Conservation (phyloP, 2,329 filamentous ascomycete species). For the Fusarium fracticaudum region DNA sequence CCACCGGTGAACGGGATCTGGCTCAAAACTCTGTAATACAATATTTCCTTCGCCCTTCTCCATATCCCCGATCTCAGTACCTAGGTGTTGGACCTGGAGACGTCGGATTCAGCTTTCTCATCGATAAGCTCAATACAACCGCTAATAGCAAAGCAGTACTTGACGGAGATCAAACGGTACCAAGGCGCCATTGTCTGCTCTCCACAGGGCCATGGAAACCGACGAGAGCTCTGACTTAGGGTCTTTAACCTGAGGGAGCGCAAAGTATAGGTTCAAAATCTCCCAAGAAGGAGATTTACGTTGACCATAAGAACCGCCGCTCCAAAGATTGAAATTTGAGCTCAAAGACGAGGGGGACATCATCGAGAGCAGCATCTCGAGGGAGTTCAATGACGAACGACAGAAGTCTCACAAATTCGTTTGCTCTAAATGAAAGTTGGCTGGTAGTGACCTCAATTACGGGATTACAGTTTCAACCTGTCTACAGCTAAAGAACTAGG, state of each 20-base stretch:
- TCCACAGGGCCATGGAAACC: neutral
- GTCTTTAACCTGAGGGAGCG: neutral
- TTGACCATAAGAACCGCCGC: neutral
- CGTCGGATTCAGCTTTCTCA: neutral
- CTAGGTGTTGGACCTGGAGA: fast-evolving
- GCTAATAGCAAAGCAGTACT: neutral
- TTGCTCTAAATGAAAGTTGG: neutral
- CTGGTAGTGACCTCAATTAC: neutral
- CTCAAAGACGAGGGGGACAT: neutral
- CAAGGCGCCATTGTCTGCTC: neutral
- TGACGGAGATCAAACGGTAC: neutral
- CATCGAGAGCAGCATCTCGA: neutral
- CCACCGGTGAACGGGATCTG: no score
- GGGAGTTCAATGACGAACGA: neutral
- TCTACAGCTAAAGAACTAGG: no score
- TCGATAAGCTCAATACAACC: neutral
- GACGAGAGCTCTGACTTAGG: neutral
- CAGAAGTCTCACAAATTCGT: neutral
- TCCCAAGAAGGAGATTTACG: neutral
- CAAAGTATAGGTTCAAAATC: neutral
- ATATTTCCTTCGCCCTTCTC: neutral
- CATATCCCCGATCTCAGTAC: neutral
- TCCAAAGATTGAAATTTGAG: neutral
- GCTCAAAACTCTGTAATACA: neutral
- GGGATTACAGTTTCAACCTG: neutral